Evolutionary conservation across 2,329 filamentous ascomycete genomes (phyloP).

Genomic region (Penicillium griseofulvum): DNA sequence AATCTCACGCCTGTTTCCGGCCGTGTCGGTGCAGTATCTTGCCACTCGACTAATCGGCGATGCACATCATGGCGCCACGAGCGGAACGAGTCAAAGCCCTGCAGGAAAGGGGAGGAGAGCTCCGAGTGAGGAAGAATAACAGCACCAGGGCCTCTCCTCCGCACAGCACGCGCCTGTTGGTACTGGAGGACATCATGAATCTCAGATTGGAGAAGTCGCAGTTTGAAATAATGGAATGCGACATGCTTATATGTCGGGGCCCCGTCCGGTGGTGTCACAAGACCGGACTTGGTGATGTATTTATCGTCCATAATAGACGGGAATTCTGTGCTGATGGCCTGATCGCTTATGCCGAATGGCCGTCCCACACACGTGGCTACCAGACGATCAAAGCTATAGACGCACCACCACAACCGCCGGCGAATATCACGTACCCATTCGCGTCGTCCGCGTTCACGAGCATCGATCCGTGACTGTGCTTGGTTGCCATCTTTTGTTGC

Average conservation of each 20-base stretch:
- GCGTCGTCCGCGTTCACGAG: conserved; percentile 63
- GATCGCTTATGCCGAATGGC: conserved; percentile 92
- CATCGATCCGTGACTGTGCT: conserved; percentile 43
- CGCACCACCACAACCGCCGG: conserved; percentile 92
- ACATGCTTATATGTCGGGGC: conserved; percentile 85
- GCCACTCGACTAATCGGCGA: conserved; percentile 79
- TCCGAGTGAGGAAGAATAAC: conserved; percentile 75
- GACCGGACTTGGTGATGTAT: conserved; percentile 78
- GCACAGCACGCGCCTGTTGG: conserved; percentile 78
- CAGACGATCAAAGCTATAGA: conserved; percentile 90
- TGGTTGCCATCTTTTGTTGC: conserved; percentile 38
- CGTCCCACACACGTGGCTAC: conserved; percentile 91
- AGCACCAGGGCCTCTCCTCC: conserved; percentile 59
- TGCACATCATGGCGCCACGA: conserved; percentile 89
- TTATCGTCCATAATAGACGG: conserved; percentile 84
- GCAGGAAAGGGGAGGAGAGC: conserved; percentile 80
- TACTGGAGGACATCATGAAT: conserved; percentile 92
- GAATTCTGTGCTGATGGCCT: conserved; percentile 93
- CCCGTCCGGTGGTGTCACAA: conserved; percentile 60
- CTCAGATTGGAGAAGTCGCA: conserved; percentile 87
- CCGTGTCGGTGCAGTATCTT: conserved; percentile 72
- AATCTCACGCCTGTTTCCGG: conserved; percentile 83
- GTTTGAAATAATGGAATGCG: conserved; percentile 85
- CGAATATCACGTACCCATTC: conserved; percentile 85
- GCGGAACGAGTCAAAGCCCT: conserved; percentile 78